Percentiles rank a stretch among this genome's conserved stretches.
Evolutionary conservation across 176 grass and related monocot species (phyloP).

Genomic region (Stipa capillata): DNA sequence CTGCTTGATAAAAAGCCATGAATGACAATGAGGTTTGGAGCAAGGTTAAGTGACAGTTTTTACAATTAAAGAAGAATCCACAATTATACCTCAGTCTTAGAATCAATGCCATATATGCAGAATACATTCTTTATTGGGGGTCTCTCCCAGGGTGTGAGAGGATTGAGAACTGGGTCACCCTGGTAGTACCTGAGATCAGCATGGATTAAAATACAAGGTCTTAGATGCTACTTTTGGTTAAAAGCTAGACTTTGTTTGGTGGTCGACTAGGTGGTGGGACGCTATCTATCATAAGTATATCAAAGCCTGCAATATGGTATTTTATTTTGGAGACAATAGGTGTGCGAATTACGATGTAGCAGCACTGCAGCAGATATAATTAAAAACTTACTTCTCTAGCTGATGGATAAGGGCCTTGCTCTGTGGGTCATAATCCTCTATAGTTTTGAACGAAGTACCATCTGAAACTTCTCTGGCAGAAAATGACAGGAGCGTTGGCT

Average conservation of each 20-base stretch:
- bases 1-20: slow-evolving; percentile 50
- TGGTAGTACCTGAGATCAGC: slow-evolving; percentile 73
- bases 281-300: slow-evolving; percentile 8
- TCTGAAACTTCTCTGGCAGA: slow-evolving; percentile 90
- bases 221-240: slow-evolving; percentile 14
- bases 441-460: slow-evolving; percentile 89
- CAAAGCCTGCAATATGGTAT: not conserved
- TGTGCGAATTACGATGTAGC: not conserved
- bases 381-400: slow-evolving; percentile 75
- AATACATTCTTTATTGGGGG: slow-evolving; percentile 94
- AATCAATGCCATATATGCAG: slow-evolving; percentile 95
- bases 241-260: not conserved
- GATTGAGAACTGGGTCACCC: slow-evolving; percentile 87
- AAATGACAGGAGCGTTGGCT: slow-evolving; percentile 81
- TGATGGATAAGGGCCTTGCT: slow-evolving; percentile 68
- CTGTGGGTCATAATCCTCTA: slow-evolving; percentile 80
- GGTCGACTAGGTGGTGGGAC: not conserved
- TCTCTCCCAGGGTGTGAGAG: slow-evolving; percentile 95
- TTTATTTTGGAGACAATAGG: slow-evolving; percentile 17
- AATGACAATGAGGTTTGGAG: too few species aligned
- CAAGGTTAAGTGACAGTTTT: not conserved
- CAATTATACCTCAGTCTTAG: slow-evolving; percentile 71
- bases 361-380: not conserved
- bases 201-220: not conserved
- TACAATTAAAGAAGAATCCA: slow-evolving; percentile 1